Percentiles rank a stretch among this genome's conserved stretches.
Conservation (phyloP, 257 asterid species). For the Mentha longifolia region DNA sequence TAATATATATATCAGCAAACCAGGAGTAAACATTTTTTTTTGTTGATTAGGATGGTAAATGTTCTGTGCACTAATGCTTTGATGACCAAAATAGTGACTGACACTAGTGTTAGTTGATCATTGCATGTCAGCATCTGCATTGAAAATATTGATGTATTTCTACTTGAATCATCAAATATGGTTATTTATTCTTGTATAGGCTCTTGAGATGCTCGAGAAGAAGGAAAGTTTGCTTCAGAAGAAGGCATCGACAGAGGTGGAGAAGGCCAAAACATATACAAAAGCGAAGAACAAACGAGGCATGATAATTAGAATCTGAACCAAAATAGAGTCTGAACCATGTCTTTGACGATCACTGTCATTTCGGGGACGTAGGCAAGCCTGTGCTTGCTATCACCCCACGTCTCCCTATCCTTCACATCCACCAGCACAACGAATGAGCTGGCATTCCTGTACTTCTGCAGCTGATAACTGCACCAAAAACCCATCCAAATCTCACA, state of each 20-base stretch:
- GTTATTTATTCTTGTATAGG: conserved; percentile 39
- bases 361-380: too few relatives aligned
- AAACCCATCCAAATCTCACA: too few relatives aligned
- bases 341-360: too few relatives aligned
- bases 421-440: too few relatives aligned
- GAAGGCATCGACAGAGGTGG: conserved; percentile 77
- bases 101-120: not conserved
- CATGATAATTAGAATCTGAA: too few relatives aligned
- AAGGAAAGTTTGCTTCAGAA: conserved; percentile 69
- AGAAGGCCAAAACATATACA: conserved; percentile 68
- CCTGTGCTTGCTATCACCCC: too few relatives aligned
- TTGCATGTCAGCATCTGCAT: conserved; percentile 14
- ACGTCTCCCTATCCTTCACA: too few relatives aligned
- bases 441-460: too few relatives aligned
- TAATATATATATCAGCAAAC: not conserved
- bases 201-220: conserved; percentile 84
- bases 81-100: not conserved
- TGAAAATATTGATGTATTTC: not conserved
- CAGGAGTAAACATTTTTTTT: not conserved
- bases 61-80: not conserved
- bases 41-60: not conserved
- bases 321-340: too few relatives aligned
- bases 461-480: too few relatives aligned
- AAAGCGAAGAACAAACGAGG: conserved; percentile 77
- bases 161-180: not conserved